These are phyloP conservation scores for Coemansia sp. DNA, from an alignment of 192 early-diverging fungal genomes.

Conservation along the genomic window DNA sequence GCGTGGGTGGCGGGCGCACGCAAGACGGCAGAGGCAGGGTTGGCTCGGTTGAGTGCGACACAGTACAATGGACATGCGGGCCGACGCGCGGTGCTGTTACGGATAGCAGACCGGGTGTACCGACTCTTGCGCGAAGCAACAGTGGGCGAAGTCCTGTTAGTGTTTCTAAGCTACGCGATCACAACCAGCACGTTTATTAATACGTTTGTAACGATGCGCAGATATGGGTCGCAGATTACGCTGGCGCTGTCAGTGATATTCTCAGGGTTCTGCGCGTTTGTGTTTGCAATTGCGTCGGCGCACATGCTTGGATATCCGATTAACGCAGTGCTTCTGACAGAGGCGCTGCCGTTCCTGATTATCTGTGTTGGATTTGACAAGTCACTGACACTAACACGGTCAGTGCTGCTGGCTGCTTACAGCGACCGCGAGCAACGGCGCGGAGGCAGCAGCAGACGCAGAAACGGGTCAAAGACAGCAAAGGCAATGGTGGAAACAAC, in stretches of 20 bases:
- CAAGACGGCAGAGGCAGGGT: slow-evolving; percentile 18
- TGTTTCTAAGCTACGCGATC: slow-evolving; percentile 75
- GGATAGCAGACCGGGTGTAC: slow-evolving; percentile 52
- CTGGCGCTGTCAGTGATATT: slow-evolving; percentile 70
- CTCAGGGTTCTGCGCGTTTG: slow-evolving; percentile 75
- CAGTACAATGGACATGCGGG: neutral
- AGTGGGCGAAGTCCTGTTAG: slow-evolving; percentile 74
- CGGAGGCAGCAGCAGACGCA: neutral
- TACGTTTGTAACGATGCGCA: slow-evolving; percentile 81
- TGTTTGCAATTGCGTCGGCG: slow-evolving; percentile 69
- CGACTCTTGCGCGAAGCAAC: slow-evolving; percentile 71
- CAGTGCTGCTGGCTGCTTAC: slow-evolving; percentile 64
- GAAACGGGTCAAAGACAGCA: neutral
- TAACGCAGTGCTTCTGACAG: slow-evolving; percentile 70
- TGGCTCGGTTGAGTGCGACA: slow-evolving; percentile 15
- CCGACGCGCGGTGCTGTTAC: slow-evolving; percentile 21
- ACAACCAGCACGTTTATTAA: slow-evolving; percentile 78
- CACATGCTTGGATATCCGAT: slow-evolving; percentile 67
- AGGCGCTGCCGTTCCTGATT: slow-evolving; percentile 89
- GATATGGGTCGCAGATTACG: slow-evolving; percentile 77
- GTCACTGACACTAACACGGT: slow-evolving; percentile 76
- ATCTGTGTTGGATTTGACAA: slow-evolving; percentile 91
- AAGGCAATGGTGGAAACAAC: neutral
- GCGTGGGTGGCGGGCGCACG: slow-evolving; percentile 33
- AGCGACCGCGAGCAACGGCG: slow-evolving; percentile 24